A percentile compares a stretch with the other conserved stretches of the same genome.
phyloP scores from a whole-genome alignment of 257 asterid species.

The Mentha longifolia region DNA sequence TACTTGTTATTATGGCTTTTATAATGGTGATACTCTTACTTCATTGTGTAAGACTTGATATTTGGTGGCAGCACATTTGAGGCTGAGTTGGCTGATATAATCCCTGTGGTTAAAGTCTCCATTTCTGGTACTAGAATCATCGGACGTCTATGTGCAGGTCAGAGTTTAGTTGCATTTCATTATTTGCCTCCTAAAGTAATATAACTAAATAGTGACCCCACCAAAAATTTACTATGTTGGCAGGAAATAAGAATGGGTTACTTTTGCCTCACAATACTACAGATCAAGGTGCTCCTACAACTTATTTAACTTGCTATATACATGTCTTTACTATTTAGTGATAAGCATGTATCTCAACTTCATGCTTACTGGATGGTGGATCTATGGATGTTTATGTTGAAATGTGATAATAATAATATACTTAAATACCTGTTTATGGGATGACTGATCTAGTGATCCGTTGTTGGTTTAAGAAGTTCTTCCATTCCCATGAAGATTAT shows the following conservation, averaged over 20 bases:
- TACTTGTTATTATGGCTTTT: background rate
- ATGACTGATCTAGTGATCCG: background rate
- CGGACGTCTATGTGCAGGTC: conserved; percentile 93
- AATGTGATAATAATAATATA: background rate
- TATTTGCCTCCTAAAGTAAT: background rate
- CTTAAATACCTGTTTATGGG: background rate
- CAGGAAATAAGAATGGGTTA: conserved; percentile 95
- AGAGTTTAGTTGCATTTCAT: conserved; percentile 16
- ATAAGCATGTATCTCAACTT: background rate
- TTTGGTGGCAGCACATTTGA: conserved; percentile 73
- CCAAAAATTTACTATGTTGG: conserved; percentile 9
- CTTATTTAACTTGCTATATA: background rate
- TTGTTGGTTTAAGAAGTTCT: background rate
- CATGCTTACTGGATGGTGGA: background rate
- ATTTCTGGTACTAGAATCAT: conserved; percentile 86
- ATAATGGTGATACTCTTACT: background rate
- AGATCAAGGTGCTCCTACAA: conserved; percentile 73
- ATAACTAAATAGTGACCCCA: background rate
- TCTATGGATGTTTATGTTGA: conserved; percentile 3
- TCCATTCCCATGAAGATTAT: background rate
- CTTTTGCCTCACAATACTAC: conserved; percentile 94
- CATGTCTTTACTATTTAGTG: background rate
- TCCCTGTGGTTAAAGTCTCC: conserved; percentile 90
- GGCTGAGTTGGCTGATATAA: conserved; percentile 72
- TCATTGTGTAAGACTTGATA: conserved; percentile 22